Evolutionary conservation across 2,329 filamentous ascomycete genomes (phyloP), one percentile per base, ranked within the genome.

Genomic region (Neophaeococcomyces mojaviensis): DNA sequence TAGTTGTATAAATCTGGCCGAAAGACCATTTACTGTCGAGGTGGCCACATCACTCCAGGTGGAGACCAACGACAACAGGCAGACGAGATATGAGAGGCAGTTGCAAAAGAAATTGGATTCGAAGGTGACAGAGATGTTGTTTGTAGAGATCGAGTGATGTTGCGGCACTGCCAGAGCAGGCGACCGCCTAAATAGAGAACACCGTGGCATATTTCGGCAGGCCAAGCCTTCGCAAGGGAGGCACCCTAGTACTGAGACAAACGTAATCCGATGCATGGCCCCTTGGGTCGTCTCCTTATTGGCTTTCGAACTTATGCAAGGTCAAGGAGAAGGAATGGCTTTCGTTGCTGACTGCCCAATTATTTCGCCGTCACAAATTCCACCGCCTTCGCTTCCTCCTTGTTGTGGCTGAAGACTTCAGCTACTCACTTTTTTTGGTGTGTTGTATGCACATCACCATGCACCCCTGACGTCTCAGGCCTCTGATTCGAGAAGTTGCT

Each of bases 11-110:
- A 28, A 32, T 13, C 18, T 33, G 48, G 35, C 49, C 15, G 37
- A 52, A 39, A 48, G 55, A 54, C 55, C 53, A 57, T 43, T 45
- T 57, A 44, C 53, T 48, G 47, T 54, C 47, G 53, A 46, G 41
- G 43, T 46, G 46, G 47, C 30, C 40, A 48, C 53, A 54, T 55
- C 47, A 44, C 49, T 36, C 37, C 37, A 47, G 37, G 44, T 47
- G 39, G 39, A 19, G 46, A 48, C 41, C 26, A 37, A 20, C 30
- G 20, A 28, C 26, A 20, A 44, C 28, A 37, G 32, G 33, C 15
- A 24, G 18, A 37, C 32, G 28, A n/a, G n/a, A 37, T 34, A 28
- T 10, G 10, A 10, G 10, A 28, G 24, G 24, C 24, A 28, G 24
- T 16, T 20, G 30, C 28, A 19, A 28, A 28, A 37, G 32, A 37